These are phyloP conservation scores for Hyaloscypha finlandica DNA, from an alignment of 495 filamentous ascomycete species.

Conservation along the genomic window DNA sequence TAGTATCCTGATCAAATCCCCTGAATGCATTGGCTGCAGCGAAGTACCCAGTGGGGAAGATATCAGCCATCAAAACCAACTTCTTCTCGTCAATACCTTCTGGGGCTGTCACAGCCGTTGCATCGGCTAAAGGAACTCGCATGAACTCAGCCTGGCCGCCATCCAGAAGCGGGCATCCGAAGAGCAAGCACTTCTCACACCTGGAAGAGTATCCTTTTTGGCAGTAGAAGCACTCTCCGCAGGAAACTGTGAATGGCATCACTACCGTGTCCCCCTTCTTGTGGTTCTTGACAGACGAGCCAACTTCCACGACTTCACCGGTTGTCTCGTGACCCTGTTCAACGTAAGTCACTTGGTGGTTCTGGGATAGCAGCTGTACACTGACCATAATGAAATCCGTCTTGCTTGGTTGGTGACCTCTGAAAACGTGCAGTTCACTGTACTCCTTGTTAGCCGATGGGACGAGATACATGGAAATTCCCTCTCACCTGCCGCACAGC, in stretches of 20 bases:
- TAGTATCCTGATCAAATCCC: conserved; percentile 59
- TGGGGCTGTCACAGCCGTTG: conserved; percentile 77
- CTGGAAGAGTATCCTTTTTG: conserved; percentile 77
- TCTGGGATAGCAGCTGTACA: background rate
- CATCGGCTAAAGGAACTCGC: conserved; percentile 81
- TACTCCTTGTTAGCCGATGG: background rate
- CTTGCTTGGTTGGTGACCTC: conserved; percentile 70
- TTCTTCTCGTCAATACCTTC: conserved; percentile 72
- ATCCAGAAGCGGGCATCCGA: conserved; percentile 73
- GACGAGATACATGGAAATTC: conserved; percentile 12
- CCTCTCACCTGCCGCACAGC: conserved; percentile 84
- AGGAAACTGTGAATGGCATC: conserved; percentile 84
- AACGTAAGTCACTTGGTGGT: background rate
- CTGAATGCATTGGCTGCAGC: conserved; percentile 83
- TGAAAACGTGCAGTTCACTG: conserved; percentile 89
- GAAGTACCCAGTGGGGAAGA: conserved; percentile 87
- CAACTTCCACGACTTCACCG: conserved; percentile 69
- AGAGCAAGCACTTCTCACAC: conserved; percentile 73
- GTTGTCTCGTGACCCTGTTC: conserved; percentile 78
- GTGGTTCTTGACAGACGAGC: conserved; percentile 66
- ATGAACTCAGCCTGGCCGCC: conserved; percentile 93
- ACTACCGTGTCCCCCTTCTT: conserved; percentile 78
- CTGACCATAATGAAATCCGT: conserved; percentile 59
- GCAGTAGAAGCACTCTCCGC: conserved; percentile 91
- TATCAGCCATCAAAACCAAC: conserved; percentile 88